phyloP scores from a whole-genome alignment of 345 rosid species.

The Rhodamnia argentea region DNA sequence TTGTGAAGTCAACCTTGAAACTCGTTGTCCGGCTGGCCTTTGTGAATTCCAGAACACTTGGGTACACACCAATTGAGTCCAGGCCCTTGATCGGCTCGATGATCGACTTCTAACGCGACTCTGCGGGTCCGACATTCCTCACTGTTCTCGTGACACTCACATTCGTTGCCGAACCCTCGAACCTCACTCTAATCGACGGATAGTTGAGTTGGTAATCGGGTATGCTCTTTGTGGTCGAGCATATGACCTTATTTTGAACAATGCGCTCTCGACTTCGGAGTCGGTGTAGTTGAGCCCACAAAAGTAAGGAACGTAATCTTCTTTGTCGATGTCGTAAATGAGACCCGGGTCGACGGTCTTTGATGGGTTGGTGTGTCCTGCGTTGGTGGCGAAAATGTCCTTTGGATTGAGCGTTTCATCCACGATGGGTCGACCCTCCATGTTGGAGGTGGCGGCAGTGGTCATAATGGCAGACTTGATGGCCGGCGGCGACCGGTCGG shows the following conservation, averaged over 20 bases:
- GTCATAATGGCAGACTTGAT: slow-evolving; percentile 41
- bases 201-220: slow-evolving; percentile 17
- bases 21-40: not conserved
- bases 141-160: not conserved
- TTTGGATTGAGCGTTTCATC: slow-evolving; percentile 41
- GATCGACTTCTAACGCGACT: not conserved
- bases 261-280: slow-evolving; percentile 3
- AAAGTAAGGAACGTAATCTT: slow-evolving; percentile 31
- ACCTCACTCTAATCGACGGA: not conserved
- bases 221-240: slow-evolving; percentile 4
- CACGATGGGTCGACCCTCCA: slow-evolving; percentile 13
- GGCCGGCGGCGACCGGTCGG: slow-evolving; percentile 34
- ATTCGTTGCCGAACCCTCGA: not conserved
- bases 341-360: slow-evolving; percentile 52
- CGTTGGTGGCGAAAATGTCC: slow-evolving; percentile 41
- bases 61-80: not conserved
- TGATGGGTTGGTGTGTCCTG: slow-evolving; percentile 55
- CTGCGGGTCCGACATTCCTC: slow-evolving; percentile 1
- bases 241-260: slow-evolving; percentile 3
- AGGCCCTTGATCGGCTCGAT: not conserved
- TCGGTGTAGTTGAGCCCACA: slow-evolving; percentile 35
- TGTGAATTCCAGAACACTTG: not conserved
- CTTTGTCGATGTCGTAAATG: slow-evolving; percentile 44
- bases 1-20: not conserved
- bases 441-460: slow-evolving; percentile 9